Percentiles rank a stretch among this genome's conserved stretches.
Evolutionary conservation across 352 stramenopile genomes (phyloP).

Genomic region (Globisporangium viniferum): DNA sequence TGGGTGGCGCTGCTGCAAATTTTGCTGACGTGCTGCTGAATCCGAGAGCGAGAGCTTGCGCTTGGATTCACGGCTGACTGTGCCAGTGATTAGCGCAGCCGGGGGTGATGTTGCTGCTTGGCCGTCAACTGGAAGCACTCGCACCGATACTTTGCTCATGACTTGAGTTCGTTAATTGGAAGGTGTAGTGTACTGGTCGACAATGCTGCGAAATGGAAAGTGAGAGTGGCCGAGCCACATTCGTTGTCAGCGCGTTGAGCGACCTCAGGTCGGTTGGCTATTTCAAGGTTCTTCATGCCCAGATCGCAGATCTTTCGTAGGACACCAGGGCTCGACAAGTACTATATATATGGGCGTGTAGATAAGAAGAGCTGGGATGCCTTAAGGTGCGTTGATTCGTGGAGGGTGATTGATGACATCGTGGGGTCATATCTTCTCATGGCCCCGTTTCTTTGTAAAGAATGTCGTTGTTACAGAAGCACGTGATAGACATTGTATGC

Average conservation of each 20-base stretch:
- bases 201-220: not conserved
- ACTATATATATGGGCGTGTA: not conserved
- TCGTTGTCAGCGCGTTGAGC: not conserved
- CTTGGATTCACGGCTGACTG: not conserved
- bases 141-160: not conserved
- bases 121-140: not conserved
- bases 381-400: not conserved
- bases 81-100: not conserved
- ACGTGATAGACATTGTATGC: not conserved
- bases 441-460: not conserved
- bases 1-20: too few species aligned
- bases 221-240: not conserved
- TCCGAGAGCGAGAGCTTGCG: not conserved
- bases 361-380: not conserved
- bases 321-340: not conserved
- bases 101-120: not conserved
- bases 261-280: not conserved
- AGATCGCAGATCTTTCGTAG: not conserved
- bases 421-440: not conserved
- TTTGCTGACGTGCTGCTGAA: not conserved
- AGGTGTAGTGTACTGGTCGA: too few species aligned
- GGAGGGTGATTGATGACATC: not conserved
- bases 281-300: not conserved
- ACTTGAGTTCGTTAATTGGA: not conserved
- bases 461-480: not conserved